A percentile compares a stretch with the other conserved stretches of the same genome.
phyloP scores from a whole-genome alignment of 225 moss, liverwort and hornwort genomes.

The Pleurozium schreberi region DNA sequence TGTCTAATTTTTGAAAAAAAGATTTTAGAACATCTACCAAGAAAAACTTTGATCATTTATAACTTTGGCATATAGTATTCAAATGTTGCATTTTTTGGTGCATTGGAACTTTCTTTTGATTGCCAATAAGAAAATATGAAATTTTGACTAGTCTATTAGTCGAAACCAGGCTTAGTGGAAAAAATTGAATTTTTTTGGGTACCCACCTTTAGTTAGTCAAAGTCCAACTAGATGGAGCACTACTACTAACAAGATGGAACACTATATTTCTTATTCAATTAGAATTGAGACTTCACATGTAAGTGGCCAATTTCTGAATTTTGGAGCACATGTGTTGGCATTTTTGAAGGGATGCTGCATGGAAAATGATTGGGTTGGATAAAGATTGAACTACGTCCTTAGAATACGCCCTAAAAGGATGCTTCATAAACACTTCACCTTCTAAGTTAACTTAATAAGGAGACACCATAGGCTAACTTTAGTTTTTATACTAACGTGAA shows the following conservation, averaged over 20 bases:
- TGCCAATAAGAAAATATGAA: too few species aligned
- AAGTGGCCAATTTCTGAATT: background rate
- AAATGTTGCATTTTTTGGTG: too few species aligned
- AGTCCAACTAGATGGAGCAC: background rate
- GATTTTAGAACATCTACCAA: too few species aligned
- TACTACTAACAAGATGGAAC: background rate
- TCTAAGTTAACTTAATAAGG: background rate
- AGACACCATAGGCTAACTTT: background rate
- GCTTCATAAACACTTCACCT: background rate
- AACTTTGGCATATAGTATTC: too few species aligned
- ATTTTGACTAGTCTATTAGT: too few species aligned
- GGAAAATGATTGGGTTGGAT: background rate
- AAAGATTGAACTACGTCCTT: background rate
- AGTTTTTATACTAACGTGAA: background rate
- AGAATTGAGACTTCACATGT: background rate
- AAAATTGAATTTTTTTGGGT: background rate
- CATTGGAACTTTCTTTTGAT: too few species aligned
- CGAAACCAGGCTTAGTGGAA: too few species aligned
- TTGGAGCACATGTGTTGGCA: accelerated
- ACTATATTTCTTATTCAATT: background rate
- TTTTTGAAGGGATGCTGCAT: background rate
- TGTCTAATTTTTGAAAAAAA: too few species aligned
- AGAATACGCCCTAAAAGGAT: too few species aligned
- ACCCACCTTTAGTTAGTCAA: accelerated
- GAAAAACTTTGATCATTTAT: too few species aligned